Percentiles rank a stretch among this genome's conserved stretches.
Evolutionary conservation across 2,329 filamentous ascomycete genomes (phyloP).

Genomic region (Penicillium fuscoglaucum): DNA sequence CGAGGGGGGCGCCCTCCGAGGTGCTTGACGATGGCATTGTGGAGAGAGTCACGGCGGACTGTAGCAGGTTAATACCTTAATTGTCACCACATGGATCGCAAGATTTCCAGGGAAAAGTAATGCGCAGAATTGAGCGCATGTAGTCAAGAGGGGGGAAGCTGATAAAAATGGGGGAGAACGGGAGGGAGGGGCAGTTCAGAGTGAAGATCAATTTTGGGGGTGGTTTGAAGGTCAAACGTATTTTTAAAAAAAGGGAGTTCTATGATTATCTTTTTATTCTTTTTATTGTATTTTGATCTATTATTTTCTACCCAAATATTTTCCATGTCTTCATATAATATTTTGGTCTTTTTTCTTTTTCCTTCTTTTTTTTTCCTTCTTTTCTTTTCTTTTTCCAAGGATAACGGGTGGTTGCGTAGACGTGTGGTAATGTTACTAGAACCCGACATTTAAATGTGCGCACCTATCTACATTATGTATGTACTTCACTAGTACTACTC

Average conservation of each 20-base stretch:
- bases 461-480: not conserved
- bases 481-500: not conserved
- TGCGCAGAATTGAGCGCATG: constrained; percentile 6
- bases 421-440: not conserved
- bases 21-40: constrained; percentile 37
- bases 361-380: constrained; percentile 1
- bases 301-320: constrained; percentile 5
- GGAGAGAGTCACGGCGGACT: constrained; percentile 16
- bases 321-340: not conserved
- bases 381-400: constrained; percentile 14
- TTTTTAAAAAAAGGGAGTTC: constrained; percentile 7
- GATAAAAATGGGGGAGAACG: constrained; percentile 19
- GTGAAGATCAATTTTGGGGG: constrained; percentile 27
- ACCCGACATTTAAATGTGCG: constrained; percentile 14
- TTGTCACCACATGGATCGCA: constrained; percentile 24
- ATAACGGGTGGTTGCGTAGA: constrained; percentile 27
- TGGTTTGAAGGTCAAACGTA: constrained; percentile 15
- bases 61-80: constrained; percentile 10
- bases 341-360: not conserved
- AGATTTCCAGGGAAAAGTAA: not conserved
- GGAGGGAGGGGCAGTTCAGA: constrained; percentile 21
- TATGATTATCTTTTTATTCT: constrained; percentile 1
- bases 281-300: constrained; percentile 2
- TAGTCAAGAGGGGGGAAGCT: constrained; percentile 8
- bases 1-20: constrained; percentile 55